Base-by-base conservation (phyloP, 352 stramenopile species). In the Phytophthora tentaculata region DNA sequence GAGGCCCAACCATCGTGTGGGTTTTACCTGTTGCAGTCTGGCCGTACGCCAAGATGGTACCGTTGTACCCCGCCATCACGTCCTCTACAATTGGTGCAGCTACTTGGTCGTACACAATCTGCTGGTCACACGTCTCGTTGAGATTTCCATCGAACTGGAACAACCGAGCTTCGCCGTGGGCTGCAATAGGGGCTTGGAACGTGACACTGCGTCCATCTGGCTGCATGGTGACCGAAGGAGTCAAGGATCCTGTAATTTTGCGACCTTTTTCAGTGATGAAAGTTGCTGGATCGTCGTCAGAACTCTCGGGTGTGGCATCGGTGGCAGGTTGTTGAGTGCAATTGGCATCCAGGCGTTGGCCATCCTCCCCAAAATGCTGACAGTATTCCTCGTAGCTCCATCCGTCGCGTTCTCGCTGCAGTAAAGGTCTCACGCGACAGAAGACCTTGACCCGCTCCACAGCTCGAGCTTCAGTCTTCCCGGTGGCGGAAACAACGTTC, bases 21-120 rank as follows among this genome's bases (percentile, higher is more conserved):
- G 83, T 90, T 69, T 93, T 91, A 52, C 81, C 84, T 14, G 76
- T 88, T 26, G 77, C 69, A 26, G 83, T 91, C 43, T 92, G 83
- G 0, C 83, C 83, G 61, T 91, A 91, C 13, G 81, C 83, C 22
- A 91, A 70, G 62, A 91, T 84, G 20, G 83, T 90, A 29, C 77
- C 83, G 59, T 88, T 90, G 67, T 80, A 91, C 8, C 83, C 83
- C 10, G 84, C 73, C 50, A 92, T 75, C 17, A 89, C 83, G 44
- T 89, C 81, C 37, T 83, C 69, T 6, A 93, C 76, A 35, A 93
- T 74, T 26, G 83, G 74, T 12, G 64, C 67, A n/a, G 83, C 83
- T 9, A 81, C 83, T 4, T 54, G 58, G 16, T 80, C 53, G 66
- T 91, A 93, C 10, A 91, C 79, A 17, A 57, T 71, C 19, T 81